These are phyloP conservation scores for Fusarium sublunatum DNA, from an alignment of 2,329 filamentous ascomycete species.

Conservation along the genomic window DNA sequence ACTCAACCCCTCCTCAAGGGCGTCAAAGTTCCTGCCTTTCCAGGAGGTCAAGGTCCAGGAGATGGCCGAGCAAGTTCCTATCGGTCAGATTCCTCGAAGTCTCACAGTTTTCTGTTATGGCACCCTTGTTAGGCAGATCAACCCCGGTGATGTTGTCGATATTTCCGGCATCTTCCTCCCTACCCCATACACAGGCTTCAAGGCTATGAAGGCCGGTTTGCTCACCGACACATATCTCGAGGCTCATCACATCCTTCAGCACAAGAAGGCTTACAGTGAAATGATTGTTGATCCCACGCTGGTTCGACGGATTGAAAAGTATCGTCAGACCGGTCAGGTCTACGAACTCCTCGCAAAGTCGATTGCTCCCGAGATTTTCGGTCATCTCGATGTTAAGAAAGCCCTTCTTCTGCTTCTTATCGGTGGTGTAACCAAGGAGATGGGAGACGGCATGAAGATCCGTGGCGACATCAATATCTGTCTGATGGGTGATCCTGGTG, in stretches of 20 bases:
- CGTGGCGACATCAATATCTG: conserved; percentile 99
- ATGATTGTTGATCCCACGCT: conserved; percentile 85
- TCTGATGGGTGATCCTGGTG: conserved; percentile 99
- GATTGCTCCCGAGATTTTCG: conserved; percentile 97
- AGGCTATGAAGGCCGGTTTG: conserved; percentile 95
- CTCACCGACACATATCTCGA: conserved; percentile 97
- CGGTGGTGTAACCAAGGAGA: conserved; percentile 94
- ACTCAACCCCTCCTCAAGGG: conserved; percentile 92
- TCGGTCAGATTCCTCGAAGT: conserved; percentile 94
- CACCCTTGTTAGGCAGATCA: conserved; percentile 84
- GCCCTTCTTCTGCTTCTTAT: conserved; percentile 94
- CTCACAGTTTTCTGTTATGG: conserved; percentile 92
- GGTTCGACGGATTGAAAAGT: conserved; percentile 84
- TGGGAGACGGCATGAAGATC: conserved; percentile 98
- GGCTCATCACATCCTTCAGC: conserved; percentile 91
- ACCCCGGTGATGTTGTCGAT: conserved; percentile 93
- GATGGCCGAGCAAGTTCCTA: conserved; percentile 98
- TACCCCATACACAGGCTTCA: conserved; percentile 98
- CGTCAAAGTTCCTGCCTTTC: conserved; percentile 96
- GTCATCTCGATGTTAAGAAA: conserved; percentile 97
- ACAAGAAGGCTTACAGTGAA: conserved; percentile 98
- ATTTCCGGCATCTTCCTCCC: conserved; percentile 95
- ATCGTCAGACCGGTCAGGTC: conserved; percentile 86
- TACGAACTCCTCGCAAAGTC: conserved; percentile 97
- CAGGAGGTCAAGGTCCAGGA: conserved; percentile 99